These are phyloP conservation scores for Ophiostoma ulmi DNA, from an alignment of 2,329 filamentous ascomycete species.

Conservation along the genomic window DNA sequence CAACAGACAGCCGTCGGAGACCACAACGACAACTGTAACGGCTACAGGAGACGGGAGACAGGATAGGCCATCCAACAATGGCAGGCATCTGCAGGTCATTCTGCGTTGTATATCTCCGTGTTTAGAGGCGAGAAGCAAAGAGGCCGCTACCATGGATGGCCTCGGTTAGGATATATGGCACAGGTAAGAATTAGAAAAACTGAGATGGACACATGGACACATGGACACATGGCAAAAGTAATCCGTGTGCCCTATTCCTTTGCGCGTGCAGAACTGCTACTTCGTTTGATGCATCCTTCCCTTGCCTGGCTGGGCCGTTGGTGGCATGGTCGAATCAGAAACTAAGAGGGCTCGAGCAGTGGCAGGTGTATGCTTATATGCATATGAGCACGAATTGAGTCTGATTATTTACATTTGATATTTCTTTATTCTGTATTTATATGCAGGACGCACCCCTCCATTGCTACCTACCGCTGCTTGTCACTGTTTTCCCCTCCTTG, in stretches of 20 bases:
- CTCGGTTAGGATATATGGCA: neutral
- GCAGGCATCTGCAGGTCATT: neutral
- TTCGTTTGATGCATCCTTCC: neutral
- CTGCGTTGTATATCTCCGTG: neutral
- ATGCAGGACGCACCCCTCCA: neutral
- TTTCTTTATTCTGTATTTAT: neutral
- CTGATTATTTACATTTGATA: neutral
- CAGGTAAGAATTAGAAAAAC: neutral
- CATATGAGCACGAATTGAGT: neutral
- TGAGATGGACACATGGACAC: neutral
- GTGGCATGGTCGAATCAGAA: too few relatives aligned
- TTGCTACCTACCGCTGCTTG: neutral
- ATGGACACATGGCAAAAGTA: neutral
- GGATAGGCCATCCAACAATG: neutral
- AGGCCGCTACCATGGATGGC: neutral
- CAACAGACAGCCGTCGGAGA: neutral
- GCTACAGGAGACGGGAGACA: too few relatives aligned
- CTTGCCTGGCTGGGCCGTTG: neutral
- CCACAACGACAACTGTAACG: too few relatives aligned
- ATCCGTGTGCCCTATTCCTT: constrained; percentile 4
- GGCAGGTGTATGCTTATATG: neutral
- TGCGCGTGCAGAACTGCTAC: neutral
- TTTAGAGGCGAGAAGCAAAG: neutral
- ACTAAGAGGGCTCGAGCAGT: neutral
- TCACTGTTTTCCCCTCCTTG: neutral